Percentiles rank a stretch among this genome's conserved stretches.
phyloP scores from a whole-genome alignment of 805 yeast genomes.

The Kluyveromyces dobzhanskii region DNA sequence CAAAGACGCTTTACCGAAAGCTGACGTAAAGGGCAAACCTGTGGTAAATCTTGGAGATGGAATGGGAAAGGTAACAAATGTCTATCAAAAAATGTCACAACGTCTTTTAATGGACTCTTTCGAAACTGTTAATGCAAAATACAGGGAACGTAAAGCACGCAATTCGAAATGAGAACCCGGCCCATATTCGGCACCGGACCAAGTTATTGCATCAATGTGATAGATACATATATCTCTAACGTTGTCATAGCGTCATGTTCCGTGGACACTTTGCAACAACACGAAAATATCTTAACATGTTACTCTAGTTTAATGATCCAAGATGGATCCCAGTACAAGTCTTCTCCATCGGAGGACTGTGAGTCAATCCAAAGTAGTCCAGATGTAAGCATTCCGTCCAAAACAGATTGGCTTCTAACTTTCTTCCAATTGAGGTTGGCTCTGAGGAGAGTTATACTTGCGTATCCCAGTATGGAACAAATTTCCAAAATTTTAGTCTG shows the following conservation, averaged over 20 bases:
- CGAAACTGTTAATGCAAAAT: constrained; percentile 62
- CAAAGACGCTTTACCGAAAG: constrained; percentile 29
- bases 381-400: constrained; percentile 71
- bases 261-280: not conserved
- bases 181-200: too few species aligned
- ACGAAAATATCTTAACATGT: not conserved
- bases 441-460: constrained; percentile 49
- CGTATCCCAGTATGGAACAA: constrained; percentile 71
- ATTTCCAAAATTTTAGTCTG: constrained; percentile 65
- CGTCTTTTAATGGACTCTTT: constrained; percentile 56
- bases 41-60: constrained; percentile 73
- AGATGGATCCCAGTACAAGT: constrained; percentile 64
- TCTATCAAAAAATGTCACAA: constrained; percentile 48
- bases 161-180: too few species aligned
- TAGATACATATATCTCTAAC: too few species aligned
- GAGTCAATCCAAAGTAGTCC: constrained; percentile 85
- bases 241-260: not conserved
- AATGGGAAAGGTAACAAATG: constrained; percentile 46
- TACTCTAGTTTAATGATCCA: constrained; percentile 40
- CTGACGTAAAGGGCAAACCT: constrained; percentile 20
- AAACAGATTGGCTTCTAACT: constrained; percentile 49
- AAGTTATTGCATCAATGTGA: too few species aligned
- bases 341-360: constrained; percentile 35
- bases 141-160: constrained; percentile 34
- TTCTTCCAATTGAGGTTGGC: constrained; percentile 75